Base-by-base conservation (phyloP, 192 early-diverging fungal species). In the Jimgerdemannia flammicorona region DNA sequence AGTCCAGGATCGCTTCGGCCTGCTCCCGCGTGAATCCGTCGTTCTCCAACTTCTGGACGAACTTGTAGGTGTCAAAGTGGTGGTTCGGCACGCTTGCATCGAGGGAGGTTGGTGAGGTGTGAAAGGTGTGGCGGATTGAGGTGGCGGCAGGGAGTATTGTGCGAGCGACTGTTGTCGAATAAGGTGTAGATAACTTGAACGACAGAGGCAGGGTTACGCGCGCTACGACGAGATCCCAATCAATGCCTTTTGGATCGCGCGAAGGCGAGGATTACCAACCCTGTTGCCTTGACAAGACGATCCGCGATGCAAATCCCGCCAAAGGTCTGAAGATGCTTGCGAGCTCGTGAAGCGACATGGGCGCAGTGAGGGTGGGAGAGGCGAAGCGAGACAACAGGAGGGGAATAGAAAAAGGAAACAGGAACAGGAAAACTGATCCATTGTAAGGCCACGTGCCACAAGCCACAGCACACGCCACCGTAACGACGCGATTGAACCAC, bases 11-110 rank as follows among this genome's bases (percentile, higher is more conserved):
- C 6, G 93, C 90, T 76, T 92, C 88, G 4, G 93, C 87, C 72
- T 93, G 90, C 71, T 91, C 86, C 18, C 86, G 74, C 43, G 80
- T 79, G 76, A 95, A 94, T 0, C 93, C 94, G 54, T 94, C 90
- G 3, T 75, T 74, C 79, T 95, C 91, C 10, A 97, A 80, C 54
- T 87, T 82, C 70, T 89, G 86, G 9, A 90, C 91, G 54, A 97
- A 90, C 44, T 88, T 86, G 85, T 90, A 92, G 3, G 94, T 97
- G 80, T 97, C 95, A 80, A 97, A 95, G 75, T 91, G 81, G 77
- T 87, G 81, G 69, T 74, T 78, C n/a, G 75, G 39, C 49, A 59
- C 6, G 49, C 8, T 59, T 59, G 2, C 49, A 14, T 59, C 49
- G 49, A 10, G 49, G 49, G 49, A 59, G 14, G 49, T 6, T 2